A percentile compares a stretch with the other conserved stretches of the same genome.
Evolutionary conservation across 257 asterid species (phyloP).

Genomic region (Gentiana macrophylla): DNA sequence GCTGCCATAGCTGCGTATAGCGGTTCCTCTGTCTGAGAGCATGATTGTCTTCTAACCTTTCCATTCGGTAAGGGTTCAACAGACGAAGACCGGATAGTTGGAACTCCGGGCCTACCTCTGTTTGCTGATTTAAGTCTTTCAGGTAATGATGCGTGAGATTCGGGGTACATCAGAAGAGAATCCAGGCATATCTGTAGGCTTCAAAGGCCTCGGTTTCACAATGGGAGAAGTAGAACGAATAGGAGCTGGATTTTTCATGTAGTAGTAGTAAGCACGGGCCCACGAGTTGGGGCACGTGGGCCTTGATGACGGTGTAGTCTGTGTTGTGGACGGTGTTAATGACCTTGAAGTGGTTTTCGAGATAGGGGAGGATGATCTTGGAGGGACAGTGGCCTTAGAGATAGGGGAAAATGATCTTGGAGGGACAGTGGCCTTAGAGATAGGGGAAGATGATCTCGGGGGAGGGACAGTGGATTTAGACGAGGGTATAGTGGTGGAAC

Average conservation of each 20-base stretch:
- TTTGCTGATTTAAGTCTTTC: constrained; percentile 89
- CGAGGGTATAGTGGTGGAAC: constrained; percentile 39
- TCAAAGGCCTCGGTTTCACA: constrained; percentile 78
- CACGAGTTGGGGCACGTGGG: constrained; percentile 82
- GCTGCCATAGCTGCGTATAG: constrained; percentile 79
- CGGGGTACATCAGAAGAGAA: constrained; percentile 93
- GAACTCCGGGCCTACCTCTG: constrained; percentile 96
- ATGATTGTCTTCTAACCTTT: constrained; percentile 80
- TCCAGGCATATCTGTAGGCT: constrained; percentile 94
- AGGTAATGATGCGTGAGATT: constrained; percentile 75
- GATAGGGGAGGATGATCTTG: constrained; percentile 90
- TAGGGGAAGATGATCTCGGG: constrained; percentile 78
- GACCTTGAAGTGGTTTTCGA: constrained; percentile 58
- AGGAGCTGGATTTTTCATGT: constrained; percentile 40
- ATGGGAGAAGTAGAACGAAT: constrained; percentile 69
- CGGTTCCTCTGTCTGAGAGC: constrained; percentile 91
- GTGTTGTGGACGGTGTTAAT: constrained; percentile 65
- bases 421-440: constrained; percentile 52
- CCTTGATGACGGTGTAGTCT: constrained; percentile 44
- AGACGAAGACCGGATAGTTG: constrained; percentile 68
- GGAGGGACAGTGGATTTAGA: constrained; percentile 57
- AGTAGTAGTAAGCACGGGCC: constrained; percentile 37
- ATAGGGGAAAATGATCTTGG: constrained; percentile 90
- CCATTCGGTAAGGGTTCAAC: constrained; percentile 76
- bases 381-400: constrained; percentile 48